Evolutionary conservation across 169 alveolate species (phyloP).

Genomic region (Plasmodium yoelii): DNA sequence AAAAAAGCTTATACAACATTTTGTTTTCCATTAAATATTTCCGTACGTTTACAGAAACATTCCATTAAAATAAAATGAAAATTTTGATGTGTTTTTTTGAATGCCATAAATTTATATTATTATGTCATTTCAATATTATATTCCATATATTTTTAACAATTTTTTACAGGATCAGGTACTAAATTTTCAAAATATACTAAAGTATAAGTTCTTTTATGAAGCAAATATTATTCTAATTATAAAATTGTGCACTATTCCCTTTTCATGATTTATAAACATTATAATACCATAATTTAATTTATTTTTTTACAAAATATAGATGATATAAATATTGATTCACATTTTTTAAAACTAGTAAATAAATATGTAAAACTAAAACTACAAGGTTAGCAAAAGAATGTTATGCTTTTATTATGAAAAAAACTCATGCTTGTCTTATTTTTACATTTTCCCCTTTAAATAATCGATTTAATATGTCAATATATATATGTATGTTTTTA

Average conservation of each 20-base stretch:
- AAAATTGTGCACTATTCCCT: background rate
- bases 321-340: slow-evolving; percentile 49
- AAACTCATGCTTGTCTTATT: no score
- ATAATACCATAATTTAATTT: background rate
- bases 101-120: background rate
- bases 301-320: slow-evolving; percentile 22
- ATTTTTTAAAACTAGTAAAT: slow-evolving; percentile 54
- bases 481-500: background rate
- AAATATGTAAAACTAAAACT: slow-evolving; percentile 43
- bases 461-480: no score
- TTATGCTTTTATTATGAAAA: background rate
- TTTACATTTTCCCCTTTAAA: no score
- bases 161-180: background rate
- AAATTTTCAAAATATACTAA: background rate
- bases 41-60: slow-evolving; percentile 35
- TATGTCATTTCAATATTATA: background rate
- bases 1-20: slow-evolving; percentile 53
- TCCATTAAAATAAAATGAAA: background rate
- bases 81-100: background rate
- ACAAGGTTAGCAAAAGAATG: slow-evolving; percentile 24
- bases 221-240: slow-evolving; percentile 4
- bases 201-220: background rate
- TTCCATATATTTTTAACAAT: no score
- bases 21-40: slow-evolving; percentile 69
- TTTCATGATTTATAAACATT: no score